phyloP scores from a whole-genome alignment of 1,284 basidiomycete genomes.

The Cutaneotrichosporon arboriforme region DNA sequence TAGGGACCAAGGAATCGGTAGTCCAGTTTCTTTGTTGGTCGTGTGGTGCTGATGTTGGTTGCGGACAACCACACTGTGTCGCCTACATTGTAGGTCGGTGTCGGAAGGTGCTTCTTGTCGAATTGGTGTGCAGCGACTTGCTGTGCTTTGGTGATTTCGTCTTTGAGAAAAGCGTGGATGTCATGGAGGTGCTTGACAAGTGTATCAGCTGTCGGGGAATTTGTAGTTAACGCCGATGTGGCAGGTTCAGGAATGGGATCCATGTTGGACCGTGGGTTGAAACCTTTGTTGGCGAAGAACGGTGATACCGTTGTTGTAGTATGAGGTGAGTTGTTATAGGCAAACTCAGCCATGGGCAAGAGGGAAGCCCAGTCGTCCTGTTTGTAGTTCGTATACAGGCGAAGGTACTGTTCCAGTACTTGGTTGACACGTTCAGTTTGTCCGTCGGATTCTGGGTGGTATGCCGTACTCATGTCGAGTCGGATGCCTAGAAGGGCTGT shows the following conservation, averaged over 20 bases:
- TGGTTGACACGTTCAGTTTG: conserved; percentile 52
- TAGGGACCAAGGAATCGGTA: conserved; percentile 48
- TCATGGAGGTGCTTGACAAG: neutral
- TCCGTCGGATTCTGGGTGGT: conserved; percentile 52
- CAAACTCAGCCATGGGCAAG: conserved; percentile 51
- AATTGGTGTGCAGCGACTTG: conserved; percentile 15
- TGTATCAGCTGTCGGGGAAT: no score
- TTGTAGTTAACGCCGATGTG: neutral
- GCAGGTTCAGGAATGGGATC: no score
- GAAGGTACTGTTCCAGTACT: conserved; percentile 48
- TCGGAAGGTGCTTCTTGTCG: conserved; percentile 22
- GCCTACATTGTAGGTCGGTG: conserved; percentile 42
- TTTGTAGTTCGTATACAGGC: conserved; percentile 36
- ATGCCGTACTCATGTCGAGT: conserved; percentile 33
- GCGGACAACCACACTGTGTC: conserved; percentile 47
- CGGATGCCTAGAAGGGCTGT: conserved; percentile 10
- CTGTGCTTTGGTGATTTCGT: neutral
- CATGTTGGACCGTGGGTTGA: conserved; percentile 26
- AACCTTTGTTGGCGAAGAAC: conserved; percentile 44
- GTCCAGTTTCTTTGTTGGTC: conserved; percentile 49
- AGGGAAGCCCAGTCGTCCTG: conserved; percentile 51
- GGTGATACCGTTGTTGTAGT: conserved; percentile 23
- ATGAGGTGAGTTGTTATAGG: conserved; percentile 49
- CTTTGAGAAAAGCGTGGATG: neutral
- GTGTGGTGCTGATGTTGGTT: conserved; percentile 31